Percentiles rank a stretch among this genome's conserved stretches.
Conservation (phyloP, 768 basidiomycete genomes). For the Pleurotus djamor region DNA sequence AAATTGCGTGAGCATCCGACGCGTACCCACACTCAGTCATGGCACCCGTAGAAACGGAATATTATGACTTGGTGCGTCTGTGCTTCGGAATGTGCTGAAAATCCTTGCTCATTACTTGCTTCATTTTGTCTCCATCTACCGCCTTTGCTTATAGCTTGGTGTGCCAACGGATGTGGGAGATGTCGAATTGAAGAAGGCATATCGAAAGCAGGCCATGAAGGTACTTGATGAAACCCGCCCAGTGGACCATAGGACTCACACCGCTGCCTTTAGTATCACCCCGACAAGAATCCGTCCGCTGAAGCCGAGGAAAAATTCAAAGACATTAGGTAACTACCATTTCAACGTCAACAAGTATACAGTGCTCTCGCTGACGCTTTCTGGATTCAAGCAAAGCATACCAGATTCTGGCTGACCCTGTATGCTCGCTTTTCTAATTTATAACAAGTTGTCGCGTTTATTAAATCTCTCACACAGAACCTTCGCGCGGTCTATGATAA, state of each 20-base stretch:
- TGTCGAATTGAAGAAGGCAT: conserved; percentile 89
- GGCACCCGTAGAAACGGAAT: conserved; percentile 90
- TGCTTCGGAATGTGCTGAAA: too few relatives aligned
- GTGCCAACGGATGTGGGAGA: conserved; percentile 74
- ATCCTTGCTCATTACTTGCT: too few relatives aligned
- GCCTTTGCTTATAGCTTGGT: conserved; percentile 52
- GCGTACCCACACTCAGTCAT: conserved; percentile 29
- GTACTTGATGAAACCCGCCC: conserved; percentile 33
- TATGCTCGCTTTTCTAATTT: conserved; percentile 31
- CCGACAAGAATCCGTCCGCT: conserved; percentile 91
- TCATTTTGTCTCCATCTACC: neutral
- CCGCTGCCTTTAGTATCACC: conserved; percentile 65
- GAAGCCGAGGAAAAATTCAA: conserved; percentile 97
- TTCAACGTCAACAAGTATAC: neutral
- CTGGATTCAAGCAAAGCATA: conserved; percentile 77
- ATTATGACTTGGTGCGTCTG: conserved; percentile 75
- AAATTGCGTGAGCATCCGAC: neutral
- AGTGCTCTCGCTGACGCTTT: neutral
- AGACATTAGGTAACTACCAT: conserved; percentile 70
- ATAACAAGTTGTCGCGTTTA: neutral
- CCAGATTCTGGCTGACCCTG: conserved; percentile 84
- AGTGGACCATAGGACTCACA: neutral
- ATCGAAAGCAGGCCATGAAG: conserved; percentile 92
- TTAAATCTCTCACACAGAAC: conserved; percentile 46
- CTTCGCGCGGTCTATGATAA: conserved; percentile 90